Percentiles rank a stretch among this genome's conserved stretches.
Evolutionary conservation across 2,329 filamentous ascomycete genomes (phyloP).

Genomic region (Penicillium sp.): DNA sequence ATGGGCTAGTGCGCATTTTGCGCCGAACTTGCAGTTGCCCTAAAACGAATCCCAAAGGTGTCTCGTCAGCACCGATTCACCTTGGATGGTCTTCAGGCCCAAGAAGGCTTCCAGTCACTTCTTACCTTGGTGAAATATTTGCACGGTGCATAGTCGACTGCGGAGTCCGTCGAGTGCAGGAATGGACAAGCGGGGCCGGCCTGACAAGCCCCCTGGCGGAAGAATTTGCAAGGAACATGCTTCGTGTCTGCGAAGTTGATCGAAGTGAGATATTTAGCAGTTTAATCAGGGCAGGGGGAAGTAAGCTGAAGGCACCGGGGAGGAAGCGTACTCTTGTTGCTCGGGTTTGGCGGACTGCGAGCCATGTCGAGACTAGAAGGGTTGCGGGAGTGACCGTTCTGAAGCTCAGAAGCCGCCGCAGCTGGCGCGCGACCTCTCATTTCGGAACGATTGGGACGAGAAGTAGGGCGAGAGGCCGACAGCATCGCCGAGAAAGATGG

Average conservation of each 20-base stretch:
- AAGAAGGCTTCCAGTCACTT: neutral
- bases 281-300: neutral
- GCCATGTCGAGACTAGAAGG: slow-evolving; percentile 45
- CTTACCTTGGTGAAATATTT: slow-evolving; percentile 97
- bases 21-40: slow-evolving; percentile 99
- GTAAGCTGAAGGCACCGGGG: neutral
- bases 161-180: slow-evolving; percentile 83
- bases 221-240: slow-evolving; percentile 99
- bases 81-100: neutral
- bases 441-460: slow-evolving; percentile 33
- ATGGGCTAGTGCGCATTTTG: slow-evolving; percentile 95
- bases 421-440: slow-evolving; percentile 44
- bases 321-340: slow-evolving; percentile 37
- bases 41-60: slow-evolving; percentile 38
- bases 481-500: slow-evolving; percentile 23
- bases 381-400: slow-evolving; percentile 45
- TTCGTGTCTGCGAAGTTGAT: slow-evolving; percentile 67
- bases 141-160: slow-evolving; percentile 82
- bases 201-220: slow-evolving; percentile 91
- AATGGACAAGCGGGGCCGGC: slow-evolving; percentile 95
- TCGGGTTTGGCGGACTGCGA: slow-evolving; percentile 47
- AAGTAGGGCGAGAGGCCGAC: slow-evolving; percentile 24
- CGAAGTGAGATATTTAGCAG: slow-evolving; percentile 7
- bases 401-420: slow-evolving; percentile 37
- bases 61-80: slow-evolving; percentile 21